These are phyloP conservation scores for Podospora pseudocomata DNA, from an alignment of 495 filamentous ascomycete species.

Conservation along the genomic window DNA sequence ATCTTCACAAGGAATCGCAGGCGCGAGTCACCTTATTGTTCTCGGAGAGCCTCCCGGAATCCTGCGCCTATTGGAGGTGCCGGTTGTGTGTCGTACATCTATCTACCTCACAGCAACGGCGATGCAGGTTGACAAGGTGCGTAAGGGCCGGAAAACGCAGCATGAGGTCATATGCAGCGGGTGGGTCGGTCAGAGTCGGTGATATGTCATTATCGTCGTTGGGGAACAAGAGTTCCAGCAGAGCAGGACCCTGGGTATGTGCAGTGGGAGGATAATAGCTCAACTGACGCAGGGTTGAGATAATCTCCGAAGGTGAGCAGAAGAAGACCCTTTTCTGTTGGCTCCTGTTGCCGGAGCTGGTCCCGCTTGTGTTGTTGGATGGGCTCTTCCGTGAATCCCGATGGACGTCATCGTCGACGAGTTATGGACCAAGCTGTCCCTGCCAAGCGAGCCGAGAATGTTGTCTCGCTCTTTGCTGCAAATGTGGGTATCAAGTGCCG, in stretches of 20 bases:
- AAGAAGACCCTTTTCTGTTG: neutral
- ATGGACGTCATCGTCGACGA: neutral
- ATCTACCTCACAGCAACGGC: neutral
- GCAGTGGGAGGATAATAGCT: neutral
- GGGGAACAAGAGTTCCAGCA: neutral
- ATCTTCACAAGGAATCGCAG: neutral
- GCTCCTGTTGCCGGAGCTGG: neutral
- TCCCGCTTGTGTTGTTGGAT: neutral
- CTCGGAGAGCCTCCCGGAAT: neutral
- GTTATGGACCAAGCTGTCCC: neutral
- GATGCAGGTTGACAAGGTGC: neutral
- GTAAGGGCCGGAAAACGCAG: neutral
- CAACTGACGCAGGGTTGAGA: neutral
- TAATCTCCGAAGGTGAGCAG: neutral
- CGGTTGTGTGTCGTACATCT: neutral
- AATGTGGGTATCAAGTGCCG: neutral
- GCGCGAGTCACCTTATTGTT: neutral
- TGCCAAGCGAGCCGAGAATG: neutral
- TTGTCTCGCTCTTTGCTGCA: neutral
- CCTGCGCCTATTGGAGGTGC: neutral
- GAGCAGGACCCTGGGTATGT: neutral
- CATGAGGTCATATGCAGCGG: neutral
- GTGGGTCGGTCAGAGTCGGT: neutral
- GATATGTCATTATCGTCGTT: neutral
- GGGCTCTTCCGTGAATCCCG: neutral